A percentile compares a stretch with the other conserved stretches of the same genome.
These are phyloP conservation scores for Hymenoscyphus fructigenus DNA, from an alignment of 2,329 filamentous ascomycete genomes.

Conservation along the genomic window DNA sequence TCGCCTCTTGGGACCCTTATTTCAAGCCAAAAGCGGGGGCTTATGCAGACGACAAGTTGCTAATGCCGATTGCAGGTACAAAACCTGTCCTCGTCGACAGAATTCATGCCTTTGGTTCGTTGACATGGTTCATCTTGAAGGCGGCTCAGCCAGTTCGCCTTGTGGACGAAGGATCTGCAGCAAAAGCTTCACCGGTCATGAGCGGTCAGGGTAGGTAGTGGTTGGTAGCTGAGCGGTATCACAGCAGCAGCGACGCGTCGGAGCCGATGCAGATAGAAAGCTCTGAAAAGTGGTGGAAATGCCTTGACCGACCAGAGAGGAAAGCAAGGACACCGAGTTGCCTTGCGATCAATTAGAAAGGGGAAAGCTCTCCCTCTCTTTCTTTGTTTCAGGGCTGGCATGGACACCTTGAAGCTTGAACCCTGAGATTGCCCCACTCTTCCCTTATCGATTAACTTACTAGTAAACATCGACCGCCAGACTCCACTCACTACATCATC, in stretches of 20 bases:
- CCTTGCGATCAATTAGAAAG: too few species aligned
- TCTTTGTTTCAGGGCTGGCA: too few species aligned
- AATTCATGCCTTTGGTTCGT: neutral
- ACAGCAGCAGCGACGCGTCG: too few species aligned
- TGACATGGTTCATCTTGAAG: neutral
- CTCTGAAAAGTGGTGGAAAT: too few species aligned
- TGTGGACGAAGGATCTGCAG: neutral
- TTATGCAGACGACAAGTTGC: neutral
- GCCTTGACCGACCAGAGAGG: too few species aligned
- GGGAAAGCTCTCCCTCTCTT: too few species aligned
- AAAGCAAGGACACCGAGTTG: too few species aligned
- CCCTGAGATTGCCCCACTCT: neutral
- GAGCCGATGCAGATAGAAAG: too few species aligned
- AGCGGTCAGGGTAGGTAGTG: neutral
- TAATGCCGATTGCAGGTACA: neutral
- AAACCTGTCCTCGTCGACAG: neutral
- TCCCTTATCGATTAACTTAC: slow-evolving; percentile 1
- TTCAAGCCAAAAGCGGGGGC: neutral
- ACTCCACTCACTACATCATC: slow-evolving; percentile 3
- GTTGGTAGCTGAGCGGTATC: too few species aligned
- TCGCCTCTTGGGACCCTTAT: neutral
- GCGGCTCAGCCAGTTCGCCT: neutral
- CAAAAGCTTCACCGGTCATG: neutral
- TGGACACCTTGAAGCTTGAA: too few species aligned
- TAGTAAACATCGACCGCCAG: too few species aligned